Evolutionary conservation across 805 yeast species (phyloP).

Genomic region (Myxozyma lipomycoides): DNA sequence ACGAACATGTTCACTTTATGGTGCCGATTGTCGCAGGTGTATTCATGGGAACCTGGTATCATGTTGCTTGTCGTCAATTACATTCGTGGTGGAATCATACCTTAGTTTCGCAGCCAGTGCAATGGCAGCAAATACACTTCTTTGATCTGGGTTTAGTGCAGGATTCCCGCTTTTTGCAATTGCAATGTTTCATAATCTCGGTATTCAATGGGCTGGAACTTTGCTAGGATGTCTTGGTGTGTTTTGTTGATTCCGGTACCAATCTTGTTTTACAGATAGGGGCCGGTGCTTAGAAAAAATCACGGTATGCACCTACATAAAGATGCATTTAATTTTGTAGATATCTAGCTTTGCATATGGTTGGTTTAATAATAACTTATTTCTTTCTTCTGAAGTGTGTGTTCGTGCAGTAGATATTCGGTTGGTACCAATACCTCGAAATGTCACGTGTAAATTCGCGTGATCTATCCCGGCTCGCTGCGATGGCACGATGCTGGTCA

Average conservation of each 20-base stretch:
- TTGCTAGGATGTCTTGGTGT: constrained; percentile 51
- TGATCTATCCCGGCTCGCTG: too few species aligned
- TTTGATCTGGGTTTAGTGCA: constrained; percentile 63
- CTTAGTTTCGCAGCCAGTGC: constrained; percentile 63
- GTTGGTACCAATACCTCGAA: too few species aligned
- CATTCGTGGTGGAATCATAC: constrained; percentile 66
- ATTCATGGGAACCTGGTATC: constrained; percentile 55
- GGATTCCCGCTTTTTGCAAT: constrained; percentile 57
- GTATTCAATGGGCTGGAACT: constrained; percentile 55
- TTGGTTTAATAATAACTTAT: too few species aligned
- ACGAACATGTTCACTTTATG: constrained; percentile 53
- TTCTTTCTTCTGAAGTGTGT: too few species aligned
- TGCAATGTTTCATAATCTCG: too few species aligned
- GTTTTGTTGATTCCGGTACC: constrained; percentile 61
- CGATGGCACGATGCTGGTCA: too few species aligned
- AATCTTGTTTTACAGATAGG: constrained; percentile 32
- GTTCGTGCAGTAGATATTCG: too few species aligned
- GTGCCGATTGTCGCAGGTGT: constrained; percentile 59
- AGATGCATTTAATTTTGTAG: too few species aligned
- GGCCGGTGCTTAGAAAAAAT: constrained; percentile 3
- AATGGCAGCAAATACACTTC: constrained; percentile 62
- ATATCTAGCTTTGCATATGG: too few species aligned
- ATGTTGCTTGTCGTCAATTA: constrained; percentile 61
- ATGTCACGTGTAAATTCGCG: too few species aligned
- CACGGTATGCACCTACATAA: too few species aligned